Conservation (phyloP, 176 grass and related monocot genomes). For the Oryza australiensis region DNA sequence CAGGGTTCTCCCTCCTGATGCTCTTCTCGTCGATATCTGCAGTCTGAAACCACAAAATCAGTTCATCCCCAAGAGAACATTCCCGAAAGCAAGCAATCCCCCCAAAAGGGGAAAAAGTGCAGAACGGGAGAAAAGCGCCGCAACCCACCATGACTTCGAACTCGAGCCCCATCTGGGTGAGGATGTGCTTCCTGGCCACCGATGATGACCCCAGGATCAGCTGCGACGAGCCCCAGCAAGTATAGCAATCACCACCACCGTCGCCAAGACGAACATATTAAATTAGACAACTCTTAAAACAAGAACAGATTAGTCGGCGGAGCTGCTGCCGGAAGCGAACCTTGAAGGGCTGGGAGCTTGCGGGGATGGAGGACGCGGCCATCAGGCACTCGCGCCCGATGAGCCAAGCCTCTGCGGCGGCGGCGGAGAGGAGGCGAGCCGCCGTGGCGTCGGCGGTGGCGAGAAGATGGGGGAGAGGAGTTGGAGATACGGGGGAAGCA, state of each 20-base stretch:
- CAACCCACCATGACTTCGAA: slow-evolving; percentile 83
- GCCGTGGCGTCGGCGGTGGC: neutral
- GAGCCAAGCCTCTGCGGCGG: neutral
- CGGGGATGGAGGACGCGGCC: neutral
- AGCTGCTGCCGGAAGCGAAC: neutral
- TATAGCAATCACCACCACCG: neutral
- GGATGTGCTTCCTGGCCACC: slow-evolving; percentile 73
- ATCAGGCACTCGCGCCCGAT: neutral
- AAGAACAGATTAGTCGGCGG: neutral
- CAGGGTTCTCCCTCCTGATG: slow-evolving; percentile 78
- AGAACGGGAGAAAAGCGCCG: neutral
- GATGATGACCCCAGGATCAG: slow-evolving; percentile 87
- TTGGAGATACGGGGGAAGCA: no score
- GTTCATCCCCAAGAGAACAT: neutral
- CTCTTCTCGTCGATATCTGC: slow-evolving; percentile 94
- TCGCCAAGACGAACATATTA: neutral
- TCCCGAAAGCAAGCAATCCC: neutral
- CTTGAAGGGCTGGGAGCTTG: slow-evolving; percentile 38
- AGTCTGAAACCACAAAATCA: slow-evolving; percentile 49
- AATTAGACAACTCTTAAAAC: neutral
- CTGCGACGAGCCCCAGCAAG: slow-evolving; percentile 28
- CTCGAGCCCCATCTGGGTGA: slow-evolving; percentile 74
- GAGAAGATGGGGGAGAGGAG: neutral
- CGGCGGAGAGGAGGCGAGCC: neutral
- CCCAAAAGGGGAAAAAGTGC: no score